Evolutionary conservation across 2,329 filamentous ascomycete species (phyloP).

Genomic region (Botryotinia convoluta): DNA sequence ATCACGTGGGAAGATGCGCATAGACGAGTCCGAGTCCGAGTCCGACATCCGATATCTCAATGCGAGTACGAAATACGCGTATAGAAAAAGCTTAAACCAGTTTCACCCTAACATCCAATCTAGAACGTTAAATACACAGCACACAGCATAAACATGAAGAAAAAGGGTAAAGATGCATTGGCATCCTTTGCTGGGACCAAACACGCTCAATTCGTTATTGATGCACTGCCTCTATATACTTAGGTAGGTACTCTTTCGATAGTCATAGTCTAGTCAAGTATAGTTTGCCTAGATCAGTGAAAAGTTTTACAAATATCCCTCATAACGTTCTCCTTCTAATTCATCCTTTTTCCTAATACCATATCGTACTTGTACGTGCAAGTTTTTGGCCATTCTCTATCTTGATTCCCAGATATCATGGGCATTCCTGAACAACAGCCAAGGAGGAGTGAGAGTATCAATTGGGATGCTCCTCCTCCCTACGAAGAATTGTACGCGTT

Average conservation of each 20-base stretch:
- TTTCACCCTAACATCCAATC: neutral
- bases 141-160: neutral
- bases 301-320: neutral
- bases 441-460: neutral
- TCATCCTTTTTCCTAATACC: neutral
- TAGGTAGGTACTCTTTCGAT: neutral
- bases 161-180: neutral
- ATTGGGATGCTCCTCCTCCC: conserved; percentile 12
- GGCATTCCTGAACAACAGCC: neutral
- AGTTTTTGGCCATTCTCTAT: neutral
- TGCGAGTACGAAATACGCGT: no score
- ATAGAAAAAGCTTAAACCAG: neutral
- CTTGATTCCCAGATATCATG: neutral
- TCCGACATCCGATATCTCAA: neutral
- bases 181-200: neutral
- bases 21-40: no score
- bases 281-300: neutral
- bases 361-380: neutral
- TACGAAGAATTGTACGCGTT: neutral
- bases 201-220: neutral
- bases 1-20: neutral
- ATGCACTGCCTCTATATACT: neutral
- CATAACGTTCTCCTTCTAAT: neutral
- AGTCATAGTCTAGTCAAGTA: neutral
- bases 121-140: neutral